Percentiles rank a stretch among this genome's conserved stretches.
phyloP scores from a whole-genome alignment of 768 basidiomycete genomes.

The Cyathus striatus region DNA sequence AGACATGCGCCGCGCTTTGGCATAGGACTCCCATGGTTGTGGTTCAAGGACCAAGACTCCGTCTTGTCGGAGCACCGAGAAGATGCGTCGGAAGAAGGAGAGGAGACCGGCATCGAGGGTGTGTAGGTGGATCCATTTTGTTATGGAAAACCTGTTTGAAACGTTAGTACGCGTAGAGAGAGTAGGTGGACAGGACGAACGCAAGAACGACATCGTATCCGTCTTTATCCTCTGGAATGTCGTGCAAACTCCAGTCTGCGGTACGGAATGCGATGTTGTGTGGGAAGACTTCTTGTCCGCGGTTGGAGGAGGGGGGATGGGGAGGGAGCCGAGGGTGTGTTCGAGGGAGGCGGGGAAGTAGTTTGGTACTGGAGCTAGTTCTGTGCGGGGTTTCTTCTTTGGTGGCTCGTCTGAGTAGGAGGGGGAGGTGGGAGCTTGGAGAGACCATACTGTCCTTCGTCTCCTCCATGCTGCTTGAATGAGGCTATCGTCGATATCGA shows the following conservation, averaged over 20 bases:
- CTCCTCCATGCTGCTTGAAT: constrained; percentile 75
- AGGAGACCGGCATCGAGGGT: constrained; percentile 69
- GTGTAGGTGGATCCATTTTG: constrained; percentile 92
- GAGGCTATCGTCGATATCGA: constrained; percentile 79
- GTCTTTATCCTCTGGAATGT: constrained; percentile 49
- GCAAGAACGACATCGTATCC: constrained; percentile 78
- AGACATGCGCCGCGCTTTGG: constrained; percentile 68
- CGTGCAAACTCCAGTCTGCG: constrained; percentile 66
- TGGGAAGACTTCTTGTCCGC: constrained; percentile 50
- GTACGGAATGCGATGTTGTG: constrained; percentile 72
- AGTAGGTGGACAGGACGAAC: no score
- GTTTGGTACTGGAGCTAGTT: constrained; percentile 16
- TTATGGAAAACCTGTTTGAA: constrained; percentile 75
- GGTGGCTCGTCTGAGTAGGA: neutral
- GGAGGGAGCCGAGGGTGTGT: constrained; percentile 71
- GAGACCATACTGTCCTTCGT: constrained; percentile 66
- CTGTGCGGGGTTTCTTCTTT: neutral
- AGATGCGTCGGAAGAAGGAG: constrained; percentile 61
- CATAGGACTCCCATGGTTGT: constrained; percentile 82
- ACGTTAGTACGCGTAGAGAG: no score
- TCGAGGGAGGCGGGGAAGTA: constrained; percentile 80
- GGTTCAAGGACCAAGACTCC: constrained; percentile 78
- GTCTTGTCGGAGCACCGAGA: constrained; percentile 49
- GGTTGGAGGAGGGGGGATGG: constrained; percentile 45
- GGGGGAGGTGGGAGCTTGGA: constrained; percentile 38